Evolutionary conservation across 768 basidiomycete species (phyloP), one percentile per base, ranked within the genome.

Genomic region (Lactarius deliciosus): DNA sequence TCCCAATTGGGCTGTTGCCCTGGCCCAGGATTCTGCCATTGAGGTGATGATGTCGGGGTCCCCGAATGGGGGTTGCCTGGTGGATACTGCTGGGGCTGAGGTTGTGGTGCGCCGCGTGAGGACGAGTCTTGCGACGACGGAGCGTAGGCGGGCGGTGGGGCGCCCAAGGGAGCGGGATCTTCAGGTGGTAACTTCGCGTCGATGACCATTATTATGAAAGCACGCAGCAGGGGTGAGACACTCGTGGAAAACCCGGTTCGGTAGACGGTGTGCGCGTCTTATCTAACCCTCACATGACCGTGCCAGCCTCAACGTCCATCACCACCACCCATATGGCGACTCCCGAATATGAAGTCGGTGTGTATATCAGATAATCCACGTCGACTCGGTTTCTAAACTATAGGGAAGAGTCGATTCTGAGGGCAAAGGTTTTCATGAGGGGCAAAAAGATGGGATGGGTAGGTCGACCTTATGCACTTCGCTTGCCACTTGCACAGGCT

Each of bases 391-490:
- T 2, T 53, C 58, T 45, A 18, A 60, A 4, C 20, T 6, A 8
- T 4, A n/a, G 9, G 28, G 32, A 65, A 71, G 70, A 71, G 57
- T 54, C 62, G 3, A 34, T 71, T 25, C 5, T 69, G 16, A 71
- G 54, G 65, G 70, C 70, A n/a, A 71, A 66, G n/a, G 69, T 63
- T 9, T 66, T 70, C 60, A 71, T 70, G 65, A 60, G 55, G 38
- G 70, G 70, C 34, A 70, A 70, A 63, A 70, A 64, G 30, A 66
- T 67, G 61, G 65, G 60, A 56, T 71, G 70, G 70, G 70, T 71
- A 32, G 10, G 70, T 64, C 25, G 5, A 55, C 16, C 15, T 11
- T 32, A 32, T 6, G 13, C 7, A 3, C 9, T 47, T 11, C 22
- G 16, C 47, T 30, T 59, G 32, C 54, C 22, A 22, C 47, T 36